phyloP scores from a whole-genome alignment of 2,329 filamentous ascomycete genomes.

The Sclerotinia sclerotiorum region DNA sequence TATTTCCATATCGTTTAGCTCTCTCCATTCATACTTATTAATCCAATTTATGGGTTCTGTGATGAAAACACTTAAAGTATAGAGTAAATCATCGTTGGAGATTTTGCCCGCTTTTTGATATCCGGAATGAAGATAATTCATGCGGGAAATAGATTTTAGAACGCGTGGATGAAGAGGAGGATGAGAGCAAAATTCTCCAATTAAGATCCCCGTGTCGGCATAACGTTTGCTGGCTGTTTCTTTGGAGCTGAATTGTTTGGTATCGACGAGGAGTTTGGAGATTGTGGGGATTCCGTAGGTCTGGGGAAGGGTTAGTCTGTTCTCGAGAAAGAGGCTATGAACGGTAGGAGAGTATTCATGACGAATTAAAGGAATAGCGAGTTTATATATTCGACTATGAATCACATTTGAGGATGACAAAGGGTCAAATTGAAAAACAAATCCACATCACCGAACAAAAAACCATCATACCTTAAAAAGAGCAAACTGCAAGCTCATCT shows the following conservation, averaged over 20 bases:
- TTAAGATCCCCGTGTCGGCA: slow-evolving; percentile 33
- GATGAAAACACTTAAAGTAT: slow-evolving; percentile 65
- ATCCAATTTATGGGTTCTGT: slow-evolving; percentile 65
- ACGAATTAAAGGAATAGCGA: too few relatives aligned
- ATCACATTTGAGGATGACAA: too few relatives aligned
- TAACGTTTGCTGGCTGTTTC: slow-evolving; percentile 49
- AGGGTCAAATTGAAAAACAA: neutral
- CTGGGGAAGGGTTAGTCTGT: slow-evolving; percentile 33
- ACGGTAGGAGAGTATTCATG: too few relatives aligned
- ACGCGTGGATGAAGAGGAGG: slow-evolving; percentile 41
- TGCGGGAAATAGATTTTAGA: slow-evolving; percentile 56
- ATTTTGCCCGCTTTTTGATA: slow-evolving; percentile 61
- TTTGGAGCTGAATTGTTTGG: slow-evolving; percentile 49
- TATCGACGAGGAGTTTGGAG: slow-evolving; percentile 50
- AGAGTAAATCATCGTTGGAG: slow-evolving; percentile 61
- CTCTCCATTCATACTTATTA: slow-evolving; percentile 67
- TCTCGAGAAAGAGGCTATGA: neutral
- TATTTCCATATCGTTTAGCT: slow-evolving; percentile 63
- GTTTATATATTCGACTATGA: too few relatives aligned
- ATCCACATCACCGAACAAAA: neutral
- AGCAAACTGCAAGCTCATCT: slow-evolving; percentile 56
- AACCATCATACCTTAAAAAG: slow-evolving; percentile 51
- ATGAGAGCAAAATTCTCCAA: slow-evolving; percentile 32
- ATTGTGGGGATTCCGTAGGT: slow-evolving; percentile 59
- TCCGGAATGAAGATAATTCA: slow-evolving; percentile 61